A percentile compares a stretch with the other conserved stretches of the same genome.
Conservation (phyloP, 768 basidiomycete genomes). For the Rhizopogon vesiculosus region DNA sequence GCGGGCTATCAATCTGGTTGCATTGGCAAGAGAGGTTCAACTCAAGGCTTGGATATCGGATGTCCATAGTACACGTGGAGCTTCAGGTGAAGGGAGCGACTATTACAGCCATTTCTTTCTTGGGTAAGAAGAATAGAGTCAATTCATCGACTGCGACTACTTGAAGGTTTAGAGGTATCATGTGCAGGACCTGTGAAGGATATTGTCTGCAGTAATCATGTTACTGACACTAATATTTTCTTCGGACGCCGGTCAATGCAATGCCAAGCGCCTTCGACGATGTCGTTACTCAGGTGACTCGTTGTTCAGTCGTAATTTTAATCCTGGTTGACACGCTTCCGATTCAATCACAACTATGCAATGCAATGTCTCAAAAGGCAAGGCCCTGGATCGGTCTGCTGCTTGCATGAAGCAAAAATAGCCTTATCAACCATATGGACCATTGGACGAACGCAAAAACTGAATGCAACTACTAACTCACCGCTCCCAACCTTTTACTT, state of each 20-base stretch:
- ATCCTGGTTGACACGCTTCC: neutral
- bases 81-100: too few relatives aligned
- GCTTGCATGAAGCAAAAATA: conserved; percentile 1
- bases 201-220: neutral
- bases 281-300: too few relatives aligned
- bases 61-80: too few relatives aligned
- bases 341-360: neutral
- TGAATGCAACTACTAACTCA: neutral
- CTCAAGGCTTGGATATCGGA: too few relatives aligned
- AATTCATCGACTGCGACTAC: too few relatives aligned
- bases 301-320: neutral
- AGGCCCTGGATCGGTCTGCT: neutral
- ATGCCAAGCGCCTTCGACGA: neutral
- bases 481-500: neutral
- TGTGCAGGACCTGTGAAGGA: too few relatives aligned
- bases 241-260: neutral
- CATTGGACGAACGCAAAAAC: neutral
- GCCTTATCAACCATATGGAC: conserved; percentile 1
- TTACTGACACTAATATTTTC: neutral
- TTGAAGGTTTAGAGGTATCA: too few relatives aligned
- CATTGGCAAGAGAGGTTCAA: too few relatives aligned
- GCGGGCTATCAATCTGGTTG: too few relatives aligned
- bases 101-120: too few relatives aligned
- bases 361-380: neutral
- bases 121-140: too few relatives aligned